Percentiles rank a stretch among this genome's conserved stretches.
These are phyloP conservation scores for Zygosaccharomyces sapae DNA, from an alignment of 1,139 yeast genomes.

Conservation along the genomic window DNA sequence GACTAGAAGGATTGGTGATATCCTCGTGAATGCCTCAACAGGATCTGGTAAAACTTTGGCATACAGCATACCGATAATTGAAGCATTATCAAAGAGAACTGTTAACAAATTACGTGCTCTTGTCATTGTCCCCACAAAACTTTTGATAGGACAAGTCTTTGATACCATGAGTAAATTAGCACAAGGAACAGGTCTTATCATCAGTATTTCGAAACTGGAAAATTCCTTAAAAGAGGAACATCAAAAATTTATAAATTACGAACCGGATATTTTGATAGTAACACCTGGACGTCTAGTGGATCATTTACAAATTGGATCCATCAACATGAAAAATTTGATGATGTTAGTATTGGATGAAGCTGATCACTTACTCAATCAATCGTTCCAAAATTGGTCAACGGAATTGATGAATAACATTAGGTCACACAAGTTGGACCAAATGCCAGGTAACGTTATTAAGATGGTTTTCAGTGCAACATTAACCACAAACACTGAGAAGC, in stretches of 20 bases:
- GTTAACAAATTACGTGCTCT: constrained; percentile 77
- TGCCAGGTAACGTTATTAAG: constrained; percentile 45
- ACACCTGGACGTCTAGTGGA: constrained; percentile 97
- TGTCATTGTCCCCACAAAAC: constrained; percentile 83
- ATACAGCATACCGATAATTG: constrained; percentile 77
- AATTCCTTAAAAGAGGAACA: constrained; percentile 66
- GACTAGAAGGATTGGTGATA: constrained; percentile 52
- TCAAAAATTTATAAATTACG: constrained; percentile 41
- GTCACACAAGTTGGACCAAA: constrained; percentile 30
- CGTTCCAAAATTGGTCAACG: constrained; percentile 90
- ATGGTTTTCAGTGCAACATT: constrained; percentile 89
- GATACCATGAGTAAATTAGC: constrained; percentile 56
- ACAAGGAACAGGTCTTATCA: constrained; percentile 63
- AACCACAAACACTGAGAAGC: constrained; percentile 86
- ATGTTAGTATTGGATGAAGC: constrained; percentile 92
- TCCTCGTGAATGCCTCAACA: constrained; percentile 88
- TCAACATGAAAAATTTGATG: constrained; percentile 48
- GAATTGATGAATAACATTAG: constrained; percentile 48
- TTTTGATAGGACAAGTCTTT: constrained; percentile 78
- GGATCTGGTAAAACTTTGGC: constrained; percentile 97
- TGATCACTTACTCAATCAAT: constrained; percentile 82
- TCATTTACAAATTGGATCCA: constrained; percentile 49
- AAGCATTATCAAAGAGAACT: constrained; percentile 54
- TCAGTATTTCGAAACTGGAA: constrained; percentile 55
- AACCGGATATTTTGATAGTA: constrained; percentile 75